Evolutionary conservation across 176 grass and related monocot species (phyloP), one percentile per base, ranked within the genome.

Genomic region (Musa itinerans): DNA sequence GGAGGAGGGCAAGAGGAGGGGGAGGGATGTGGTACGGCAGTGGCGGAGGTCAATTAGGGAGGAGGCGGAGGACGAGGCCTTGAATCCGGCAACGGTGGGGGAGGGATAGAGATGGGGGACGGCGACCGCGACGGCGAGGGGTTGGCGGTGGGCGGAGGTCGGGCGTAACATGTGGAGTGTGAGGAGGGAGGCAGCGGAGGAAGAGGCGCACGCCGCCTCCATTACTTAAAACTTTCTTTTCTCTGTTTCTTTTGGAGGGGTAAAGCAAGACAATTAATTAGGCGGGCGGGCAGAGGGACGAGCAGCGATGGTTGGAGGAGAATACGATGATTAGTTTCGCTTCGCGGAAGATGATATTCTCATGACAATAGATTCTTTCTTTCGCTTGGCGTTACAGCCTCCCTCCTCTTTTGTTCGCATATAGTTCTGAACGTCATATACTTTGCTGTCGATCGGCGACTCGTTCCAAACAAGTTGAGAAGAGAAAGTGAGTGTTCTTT

Each of bases 21-120:
- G 24, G 53, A 72, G 80, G 54, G 70, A 68, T 59, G 53, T 27
- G 50, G 76, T 15, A 29, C 52, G 11, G 0, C 61, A 20, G 15
- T 64, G 21, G 14, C 73, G 66, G 24, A 55, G 55, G 65, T 12
- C 23, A 48, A 48, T 0, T 15, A 57, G 73, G n/a, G 34, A 26
- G 22, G 48, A 57, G 50, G 54, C 67, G 55, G 51, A 56, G 4
- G 58, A 11, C 10, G 83, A 25, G 10, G 63, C 17, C 8, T 51
- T 72, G 12, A 53, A 21, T 1, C 54, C 89, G 87, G 75, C 63
- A 83, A 74, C 8, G 64, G 86, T 20, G 81, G 83, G n/a, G 81
- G 48, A 15, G 71, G 58, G 8, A 29, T 43, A 43, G 34, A 43
- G 34, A 43, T 43, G 34, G 77, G 48, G 1, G 85, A 83, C 27